Conservation (phyloP, 202 grass and related monocot genomes). For the Hordeum pubiflorum region DNA sequence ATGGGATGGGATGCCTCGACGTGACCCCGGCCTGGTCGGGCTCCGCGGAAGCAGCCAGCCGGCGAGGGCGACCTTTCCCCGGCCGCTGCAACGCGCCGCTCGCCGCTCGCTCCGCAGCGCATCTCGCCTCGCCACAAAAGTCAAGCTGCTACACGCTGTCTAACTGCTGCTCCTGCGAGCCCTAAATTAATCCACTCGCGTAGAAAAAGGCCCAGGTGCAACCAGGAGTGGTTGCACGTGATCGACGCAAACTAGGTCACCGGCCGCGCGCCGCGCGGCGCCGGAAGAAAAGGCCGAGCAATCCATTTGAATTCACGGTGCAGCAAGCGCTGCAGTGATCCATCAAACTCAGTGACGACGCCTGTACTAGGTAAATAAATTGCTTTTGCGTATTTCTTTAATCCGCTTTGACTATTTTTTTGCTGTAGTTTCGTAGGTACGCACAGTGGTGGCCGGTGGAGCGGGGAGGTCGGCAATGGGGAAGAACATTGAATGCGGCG, state of each 20-base stretch:
- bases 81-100: background rate
- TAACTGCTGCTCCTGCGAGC: background rate
- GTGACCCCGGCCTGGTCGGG: background rate
- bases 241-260: background rate
- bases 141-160: background rate
- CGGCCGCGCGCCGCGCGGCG: background rate
- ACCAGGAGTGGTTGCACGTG: background rate
- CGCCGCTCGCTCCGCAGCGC: background rate
- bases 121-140: background rate
- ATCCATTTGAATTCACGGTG: background rate
- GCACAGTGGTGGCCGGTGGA: background rate
- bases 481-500: conserved; percentile 17
- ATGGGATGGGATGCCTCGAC: background rate
- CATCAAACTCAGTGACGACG: background rate
- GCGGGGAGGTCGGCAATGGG: background rate
- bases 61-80: background rate
- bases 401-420: background rate
- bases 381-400: background rate
- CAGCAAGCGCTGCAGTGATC: background rate
- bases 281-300: background rate
- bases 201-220: background rate
- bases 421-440: background rate
- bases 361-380: background rate
- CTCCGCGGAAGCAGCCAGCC: background rate
- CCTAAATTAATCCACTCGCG: background rate